Evolutionary conservation across 495 filamentous ascomycete species (phyloP).

Genomic region (Talaromyces proteolyticus): DNA sequence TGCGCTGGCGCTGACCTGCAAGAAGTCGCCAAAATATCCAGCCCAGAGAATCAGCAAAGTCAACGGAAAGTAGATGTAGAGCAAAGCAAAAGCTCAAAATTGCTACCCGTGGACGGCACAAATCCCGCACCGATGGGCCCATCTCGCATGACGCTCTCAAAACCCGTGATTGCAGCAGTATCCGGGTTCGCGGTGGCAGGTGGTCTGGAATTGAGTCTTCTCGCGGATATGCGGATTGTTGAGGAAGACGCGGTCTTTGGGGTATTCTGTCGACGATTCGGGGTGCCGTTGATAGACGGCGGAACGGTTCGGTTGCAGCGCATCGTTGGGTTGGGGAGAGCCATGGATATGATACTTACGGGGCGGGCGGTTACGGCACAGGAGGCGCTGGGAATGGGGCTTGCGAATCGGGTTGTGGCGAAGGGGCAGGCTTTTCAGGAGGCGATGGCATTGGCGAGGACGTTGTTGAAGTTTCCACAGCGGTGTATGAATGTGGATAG

Average conservation of each 20-base stretch:
- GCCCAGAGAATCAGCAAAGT: conserved; percentile 9
- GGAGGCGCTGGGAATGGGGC: conserved; percentile 41
- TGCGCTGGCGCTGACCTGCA: conserved; percentile 43
- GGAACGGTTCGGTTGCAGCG: conserved; percentile 42
- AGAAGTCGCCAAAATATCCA: conserved; percentile 17
- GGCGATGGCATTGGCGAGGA: conserved; percentile 30
- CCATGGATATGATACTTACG: conserved; percentile 46
- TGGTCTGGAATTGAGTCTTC: conserved; percentile 39
- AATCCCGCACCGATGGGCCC: conserved; percentile 39
- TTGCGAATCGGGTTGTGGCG: conserved; percentile 41
- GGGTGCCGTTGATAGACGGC: conserved; percentile 44
- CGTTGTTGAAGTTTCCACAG: conserved; percentile 39
- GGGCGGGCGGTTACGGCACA: conserved; percentile 35
- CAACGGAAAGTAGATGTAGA: no score
- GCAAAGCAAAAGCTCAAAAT: background rate
- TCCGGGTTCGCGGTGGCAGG: conserved; percentile 44
- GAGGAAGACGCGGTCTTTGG: conserved; percentile 44
- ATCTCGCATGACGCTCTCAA: conserved; percentile 29
- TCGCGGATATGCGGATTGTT: conserved; percentile 40
- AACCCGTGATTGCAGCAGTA: conserved; percentile 38
- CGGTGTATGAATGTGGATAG: conserved; percentile 37
- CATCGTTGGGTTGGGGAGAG: conserved; percentile 41
- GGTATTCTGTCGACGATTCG: conserved; percentile 43
- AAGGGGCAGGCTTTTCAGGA: conserved; percentile 39
- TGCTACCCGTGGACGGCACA: conserved; percentile 15